These are phyloP conservation scores for Populus hybrid DNA, from an alignment of 441 rosid species.

Conservation along the genomic window DNA sequence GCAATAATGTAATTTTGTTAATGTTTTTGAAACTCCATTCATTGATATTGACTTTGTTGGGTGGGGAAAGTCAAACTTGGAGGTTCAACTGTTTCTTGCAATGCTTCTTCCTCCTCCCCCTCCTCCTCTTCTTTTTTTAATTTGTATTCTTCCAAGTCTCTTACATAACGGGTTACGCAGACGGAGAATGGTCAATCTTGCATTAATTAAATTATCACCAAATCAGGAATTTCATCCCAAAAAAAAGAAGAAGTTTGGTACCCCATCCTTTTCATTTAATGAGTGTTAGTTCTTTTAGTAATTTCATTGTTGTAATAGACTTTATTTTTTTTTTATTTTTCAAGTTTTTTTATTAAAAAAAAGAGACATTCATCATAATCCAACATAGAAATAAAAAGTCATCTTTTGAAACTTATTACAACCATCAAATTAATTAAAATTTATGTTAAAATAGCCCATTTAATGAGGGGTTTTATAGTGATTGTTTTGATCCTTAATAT, in stretches of 20 bases:
- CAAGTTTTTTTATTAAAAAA: too few species aligned
- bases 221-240: neutral
- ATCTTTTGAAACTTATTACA: too few species aligned
- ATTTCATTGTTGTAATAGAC: too few species aligned
- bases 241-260: too few species aligned
- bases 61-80: too few species aligned
- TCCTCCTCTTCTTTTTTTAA: too few species aligned
- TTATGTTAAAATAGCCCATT: neutral
- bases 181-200: neutral
- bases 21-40: neutral
- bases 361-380: too few species aligned
- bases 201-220: neutral
- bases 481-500: too few species aligned
- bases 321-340: too few species aligned
- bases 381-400: too few species aligned
- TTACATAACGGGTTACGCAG: neutral
- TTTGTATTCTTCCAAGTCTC: neutral
- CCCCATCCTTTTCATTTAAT: neutral
- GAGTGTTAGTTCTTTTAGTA: neutral
- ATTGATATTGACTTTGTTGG: neutral
- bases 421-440: neutral
- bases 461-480: neutral
- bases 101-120: too few species aligned
- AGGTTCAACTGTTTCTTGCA: too few species aligned
- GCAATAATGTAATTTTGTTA: neutral